Evolutionary conservation across 306 rosid species (phyloP).

Genomic region (Abrus precatorius): DNA sequence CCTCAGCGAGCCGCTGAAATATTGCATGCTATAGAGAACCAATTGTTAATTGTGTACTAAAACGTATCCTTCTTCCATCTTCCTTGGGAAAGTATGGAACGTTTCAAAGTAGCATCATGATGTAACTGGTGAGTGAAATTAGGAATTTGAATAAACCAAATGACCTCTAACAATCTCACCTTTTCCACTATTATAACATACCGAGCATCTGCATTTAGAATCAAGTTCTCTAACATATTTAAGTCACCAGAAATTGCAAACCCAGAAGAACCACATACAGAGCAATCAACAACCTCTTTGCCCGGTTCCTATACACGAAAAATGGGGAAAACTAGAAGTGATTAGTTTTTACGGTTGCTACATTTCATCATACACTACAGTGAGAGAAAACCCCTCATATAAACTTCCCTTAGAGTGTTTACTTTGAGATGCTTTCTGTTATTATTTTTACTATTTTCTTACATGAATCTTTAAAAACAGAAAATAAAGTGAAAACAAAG

Average conservation of each 20-base stretch:
- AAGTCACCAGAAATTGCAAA: constrained; percentile 81
- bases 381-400: constrained; percentile 8
- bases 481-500: too few relatives aligned
- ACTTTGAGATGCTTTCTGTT: too few relatives aligned
- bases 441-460: too few relatives aligned
- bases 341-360: constrained; percentile 25
- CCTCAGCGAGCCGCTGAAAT: constrained; percentile 85
- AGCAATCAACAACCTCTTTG: constrained; percentile 77
- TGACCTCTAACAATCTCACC: constrained; percentile 56
- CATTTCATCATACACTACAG: constrained; percentile 12
- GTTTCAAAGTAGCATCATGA: constrained; percentile 34
- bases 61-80: neutral
- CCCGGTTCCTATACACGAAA: constrained; percentile 69
- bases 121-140: constrained; percentile 1
- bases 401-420: neutral
- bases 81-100: constrained; percentile 22
- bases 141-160: constrained; percentile 35
- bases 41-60: constrained; percentile 25
- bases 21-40: constrained; percentile 78
- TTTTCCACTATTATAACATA: constrained; percentile 87
- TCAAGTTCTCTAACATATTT: constrained; percentile 61
- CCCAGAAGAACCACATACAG: constrained; percentile 83
- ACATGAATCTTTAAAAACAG: too few relatives aligned
- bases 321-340: constrained; percentile 9
- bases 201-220: constrained; percentile 78